phyloP scores from a whole-genome alignment of 805 yeast species.

The Naumovozyma dairenensis region DNA sequence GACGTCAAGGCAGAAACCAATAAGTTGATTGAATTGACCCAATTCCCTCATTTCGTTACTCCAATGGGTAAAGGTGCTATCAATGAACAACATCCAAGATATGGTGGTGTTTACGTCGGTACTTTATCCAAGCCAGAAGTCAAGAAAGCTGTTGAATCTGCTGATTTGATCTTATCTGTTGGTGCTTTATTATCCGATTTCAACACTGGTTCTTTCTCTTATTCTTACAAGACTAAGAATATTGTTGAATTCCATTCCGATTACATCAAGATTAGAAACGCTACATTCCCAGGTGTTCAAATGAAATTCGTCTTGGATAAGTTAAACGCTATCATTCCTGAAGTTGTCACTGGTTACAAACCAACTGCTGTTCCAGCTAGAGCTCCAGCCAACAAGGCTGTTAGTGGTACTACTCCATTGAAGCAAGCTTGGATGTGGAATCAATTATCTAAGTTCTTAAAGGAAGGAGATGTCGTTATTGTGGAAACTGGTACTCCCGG shows the following conservation, averaged over 20 bases:
- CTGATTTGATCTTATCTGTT: constrained; percentile 62
- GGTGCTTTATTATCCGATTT: constrained; percentile 74
- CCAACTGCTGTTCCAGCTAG: constrained; percentile 41
- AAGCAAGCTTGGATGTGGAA: constrained; percentile 57
- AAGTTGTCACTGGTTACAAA: constrained; percentile 29
- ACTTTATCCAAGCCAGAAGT: constrained; percentile 56
- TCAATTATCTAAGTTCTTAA: constrained; percentile 43
- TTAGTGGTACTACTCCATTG: constrained; percentile 33
- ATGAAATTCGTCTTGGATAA: constrained; percentile 42
- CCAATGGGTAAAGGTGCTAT: constrained; percentile 76
- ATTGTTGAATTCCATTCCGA: constrained; percentile 64
- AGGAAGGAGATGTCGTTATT: constrained; percentile 47
- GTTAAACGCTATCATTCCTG: constrained; percentile 27
- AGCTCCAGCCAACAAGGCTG: constrained; percentile 33
- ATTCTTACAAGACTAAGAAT: constrained; percentile 54
- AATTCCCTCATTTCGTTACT: constrained; percentile 69
- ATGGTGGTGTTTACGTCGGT: constrained; percentile 72
- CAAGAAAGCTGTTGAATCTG: constrained; percentile 49
- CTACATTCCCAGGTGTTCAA: constrained; percentile 52
- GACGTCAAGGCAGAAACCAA: constrained; percentile 44
- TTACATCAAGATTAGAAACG: constrained; percentile 50
- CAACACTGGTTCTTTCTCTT: constrained; percentile 73
- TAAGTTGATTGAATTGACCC: constrained; percentile 46
- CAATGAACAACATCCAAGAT: constrained; percentile 53
- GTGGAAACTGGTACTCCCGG: constrained; percentile 62